Evolutionary conservation across 148 eudicot species (phyloP).

Genomic region (Simmondsia chinensis): DNA sequence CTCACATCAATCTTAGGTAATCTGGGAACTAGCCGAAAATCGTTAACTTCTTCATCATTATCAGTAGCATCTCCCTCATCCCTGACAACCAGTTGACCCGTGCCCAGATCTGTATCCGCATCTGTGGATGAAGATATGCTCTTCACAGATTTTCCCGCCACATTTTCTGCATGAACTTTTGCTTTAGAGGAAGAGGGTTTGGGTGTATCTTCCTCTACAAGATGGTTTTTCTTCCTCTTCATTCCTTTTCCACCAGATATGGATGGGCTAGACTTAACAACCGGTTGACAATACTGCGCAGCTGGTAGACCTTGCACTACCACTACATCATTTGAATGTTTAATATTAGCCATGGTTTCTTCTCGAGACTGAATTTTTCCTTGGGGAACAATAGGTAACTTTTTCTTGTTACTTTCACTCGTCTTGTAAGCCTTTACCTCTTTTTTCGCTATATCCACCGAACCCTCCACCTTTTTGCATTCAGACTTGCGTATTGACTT

Average conservation of each 20-base stretch:
- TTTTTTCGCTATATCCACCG: constrained; percentile 4
- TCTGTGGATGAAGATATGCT: constrained; percentile 8
- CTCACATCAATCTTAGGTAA: constrained; percentile 19
- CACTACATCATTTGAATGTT: constrained; percentile 10
- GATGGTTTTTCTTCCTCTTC: constrained; percentile 14
- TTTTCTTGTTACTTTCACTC: constrained; percentile 18
- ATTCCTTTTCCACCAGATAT: constrained; percentile 10
- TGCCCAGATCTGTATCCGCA: too few species aligned
- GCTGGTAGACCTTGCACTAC: constrained; percentile 46
- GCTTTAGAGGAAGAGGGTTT: too few species aligned
- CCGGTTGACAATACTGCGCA: constrained; percentile 28
- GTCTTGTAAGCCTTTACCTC: constrained; percentile 21
- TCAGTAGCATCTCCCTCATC: too few species aligned
- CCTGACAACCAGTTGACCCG: too few species aligned
- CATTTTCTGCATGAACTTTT: constrained; percentile 2
- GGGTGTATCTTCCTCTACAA: constrained; percentile 8
- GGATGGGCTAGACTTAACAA: constrained; percentile 6
- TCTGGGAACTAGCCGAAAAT: constrained; percentile 14
- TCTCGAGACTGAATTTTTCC: not conserved
- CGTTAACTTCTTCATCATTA: constrained; percentile 1
- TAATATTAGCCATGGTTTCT: constrained; percentile 7
- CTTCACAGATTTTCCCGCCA: constrained; percentile 14
- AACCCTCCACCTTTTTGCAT: constrained; percentile 4
- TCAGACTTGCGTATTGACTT: constrained; percentile 2
- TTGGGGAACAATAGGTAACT: constrained; percentile 5